Evolutionary conservation across 1,139 yeast species (phyloP).

Genomic region (Pichia sp.): DNA sequence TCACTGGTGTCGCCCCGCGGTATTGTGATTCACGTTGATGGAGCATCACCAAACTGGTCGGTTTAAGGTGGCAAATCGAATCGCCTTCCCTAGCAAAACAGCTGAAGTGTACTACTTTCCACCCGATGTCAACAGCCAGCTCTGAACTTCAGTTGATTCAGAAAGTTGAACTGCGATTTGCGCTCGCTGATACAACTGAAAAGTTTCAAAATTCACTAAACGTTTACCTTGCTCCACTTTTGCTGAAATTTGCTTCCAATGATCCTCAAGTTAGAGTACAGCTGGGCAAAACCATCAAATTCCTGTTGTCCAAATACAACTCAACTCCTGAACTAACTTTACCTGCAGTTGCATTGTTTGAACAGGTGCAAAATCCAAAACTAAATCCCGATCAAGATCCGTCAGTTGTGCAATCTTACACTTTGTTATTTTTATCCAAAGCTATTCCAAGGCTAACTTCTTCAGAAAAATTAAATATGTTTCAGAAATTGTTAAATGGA

Average conservation of each 20-base stretch:
- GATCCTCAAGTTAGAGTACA: slow-evolving; percentile 61
- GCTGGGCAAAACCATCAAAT: slow-evolving; percentile 59
- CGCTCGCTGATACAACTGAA: slow-evolving; percentile 62
- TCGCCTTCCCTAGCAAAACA: not conserved
- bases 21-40: too few species aligned
- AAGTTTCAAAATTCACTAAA: slow-evolving; percentile 57
- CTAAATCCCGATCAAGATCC: slow-evolving; percentile 38
- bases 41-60: too few species aligned
- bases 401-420: slow-evolving; percentile 53
- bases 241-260: slow-evolving; percentile 71
- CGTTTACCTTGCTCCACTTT: slow-evolving; percentile 65
- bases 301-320: slow-evolving; percentile 59
- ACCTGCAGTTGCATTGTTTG: slow-evolving; percentile 55
- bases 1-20: too few species aligned
- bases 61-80: too few species aligned
- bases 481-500: slow-evolving; percentile 44
- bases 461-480: slow-evolving; percentile 32
- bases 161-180: slow-evolving; percentile 77
- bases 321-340: slow-evolving; percentile 48
- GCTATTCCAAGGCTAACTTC: slow-evolving; percentile 48
- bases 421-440: slow-evolving; percentile 57
- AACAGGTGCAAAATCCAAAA: slow-evolving; percentile 55
- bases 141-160: slow-evolving; percentile 37
- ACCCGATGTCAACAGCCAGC: not conserved
- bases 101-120: not conserved